Conservation (phyloP, 2,329 filamentous ascomycete genomes). For the Cadophora gregata region DNA sequence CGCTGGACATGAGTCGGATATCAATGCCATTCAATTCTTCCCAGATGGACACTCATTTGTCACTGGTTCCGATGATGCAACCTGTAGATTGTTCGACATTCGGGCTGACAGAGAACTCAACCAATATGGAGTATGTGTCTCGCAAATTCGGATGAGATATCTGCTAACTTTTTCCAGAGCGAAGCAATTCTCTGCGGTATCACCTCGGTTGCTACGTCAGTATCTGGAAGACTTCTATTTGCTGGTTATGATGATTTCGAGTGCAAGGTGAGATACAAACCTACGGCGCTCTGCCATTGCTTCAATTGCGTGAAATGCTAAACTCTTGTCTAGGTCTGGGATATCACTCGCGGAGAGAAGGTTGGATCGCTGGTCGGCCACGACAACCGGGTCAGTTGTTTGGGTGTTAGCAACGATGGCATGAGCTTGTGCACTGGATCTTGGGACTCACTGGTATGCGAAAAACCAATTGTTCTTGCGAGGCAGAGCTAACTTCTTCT, state of each 20-base stretch:
- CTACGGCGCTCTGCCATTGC: not conserved
- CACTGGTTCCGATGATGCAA: slow-evolving; percentile 96
- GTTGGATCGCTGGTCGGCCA: slow-evolving; percentile 96
- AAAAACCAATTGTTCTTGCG: slow-evolving; percentile 35
- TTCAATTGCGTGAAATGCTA: not conserved
- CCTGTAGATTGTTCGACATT: slow-evolving; percentile 96
- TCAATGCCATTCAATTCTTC: slow-evolving; percentile 99
- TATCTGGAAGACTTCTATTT: slow-evolving; percentile 92
- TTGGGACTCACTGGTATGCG: slow-evolving; percentile 94
- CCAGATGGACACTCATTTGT: slow-evolving; percentile 98
- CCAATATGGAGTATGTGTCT: slow-evolving; percentile 66
- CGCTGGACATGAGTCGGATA: slow-evolving; percentile 96
- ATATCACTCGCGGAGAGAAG: slow-evolving; percentile 94
- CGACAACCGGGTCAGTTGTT: slow-evolving; percentile 97
- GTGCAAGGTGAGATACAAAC: slow-evolving; percentile 83
- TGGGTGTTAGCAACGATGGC: slow-evolving; percentile 98
- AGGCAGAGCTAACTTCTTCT: slow-evolving; percentile 43
- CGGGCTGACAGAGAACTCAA: slow-evolving; percentile 84
- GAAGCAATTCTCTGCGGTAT: slow-evolving; percentile 98
- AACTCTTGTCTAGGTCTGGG: slow-evolving; percentile 77
- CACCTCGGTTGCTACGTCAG: slow-evolving; percentile 96
- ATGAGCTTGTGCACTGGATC: slow-evolving; percentile 99
- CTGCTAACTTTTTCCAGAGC: slow-evolving; percentile 63
- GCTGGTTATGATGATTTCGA: slow-evolving; percentile 99
- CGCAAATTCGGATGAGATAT: slow-evolving; percentile 18